Base-by-base conservation (phyloP, 495 filamentous ascomycete genomes). In the Neurospora sp. region DNA sequence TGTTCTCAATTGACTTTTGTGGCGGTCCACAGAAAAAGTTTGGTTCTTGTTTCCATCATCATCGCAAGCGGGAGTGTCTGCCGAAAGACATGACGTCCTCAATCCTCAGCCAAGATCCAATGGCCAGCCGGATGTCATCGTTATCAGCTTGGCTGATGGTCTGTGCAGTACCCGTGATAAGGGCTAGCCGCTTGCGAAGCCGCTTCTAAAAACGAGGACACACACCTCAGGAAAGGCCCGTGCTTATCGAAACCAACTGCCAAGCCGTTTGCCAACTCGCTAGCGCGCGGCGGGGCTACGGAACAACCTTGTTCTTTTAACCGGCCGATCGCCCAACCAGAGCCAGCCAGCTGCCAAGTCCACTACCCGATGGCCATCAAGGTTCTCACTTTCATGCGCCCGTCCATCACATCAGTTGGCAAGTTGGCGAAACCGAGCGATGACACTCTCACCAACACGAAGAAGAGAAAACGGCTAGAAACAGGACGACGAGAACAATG, bases 371-470 rank as follows among this genome's bases (percentile, higher is more conserved):
- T 18, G 27, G 53, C 53, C 53, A 65, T 65, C 14, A 65, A 65
- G 53, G 53, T 65, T 65, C 53, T 65, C 53, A 35, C 31, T 65
- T 65, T 14, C 27, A 65, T 65, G 22, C 53, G 27, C 53, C 27
- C 53, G 31, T 61, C 48, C 45, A 53, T 53, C 45, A 59, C 53
- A 65, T 61, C 12, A 9, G 27, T 65, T 35, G 53, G 53, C 53
- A 65, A 37, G 27, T 65, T 65, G 53, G 53, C 31, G 53, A 18
- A 35, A 65, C 53, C 53, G 14, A 65, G 27, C 53, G 53, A 65
- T 35, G 53, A 65, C 53, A 65, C 53, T 14, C 53, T 42, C 69
- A 27, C 69, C 71, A 71, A 79, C 78, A 53, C 79, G 75, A 40
- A 76, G 72, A 35, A 65, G 14, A 59, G 27, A 20, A 53, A 59